Base-by-base conservation (phyloP, 2,329 filamentous ascomycete genomes). In the Alternaria burnsii region DNA sequence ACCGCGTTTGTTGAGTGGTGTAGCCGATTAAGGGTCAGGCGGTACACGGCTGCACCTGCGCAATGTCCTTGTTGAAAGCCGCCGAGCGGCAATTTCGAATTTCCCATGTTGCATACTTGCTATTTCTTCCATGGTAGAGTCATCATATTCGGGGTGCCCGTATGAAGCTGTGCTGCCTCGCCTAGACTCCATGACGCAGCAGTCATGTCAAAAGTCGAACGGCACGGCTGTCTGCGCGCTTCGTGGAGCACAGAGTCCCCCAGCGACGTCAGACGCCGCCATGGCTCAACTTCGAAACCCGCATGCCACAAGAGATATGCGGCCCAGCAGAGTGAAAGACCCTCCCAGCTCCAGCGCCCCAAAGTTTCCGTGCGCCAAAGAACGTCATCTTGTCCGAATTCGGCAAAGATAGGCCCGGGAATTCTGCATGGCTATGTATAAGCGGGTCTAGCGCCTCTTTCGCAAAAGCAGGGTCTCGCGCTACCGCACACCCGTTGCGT, bases 321-420 rank as follows among this genome's bases (percentile, higher is more conserved):
- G 53, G 53, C 59, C 66, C 66, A 69, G 51, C 53, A 50, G 58
- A 40, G 58, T 58, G 63, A 58, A 65, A 63, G 52, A 51, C 20
- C 52, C 55, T 63, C 62, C 44, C 47, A 43, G 50, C 32, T 56
- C 40, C 46, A 52, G 30, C 42, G 40, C 34, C 38, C 30, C 52
- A 57, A 24, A 52, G 46, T 34, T 60, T 46, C 61, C 55, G 56
- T 63, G 61, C 56, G 58, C 61, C 61, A 38, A 30, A 18, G 7
- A 41, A 60, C 68, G 68, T 71, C 68, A 71, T 71, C 55, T 34
- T 48, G 30, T 28, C 59, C 50, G 16, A 32, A 48, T 58, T 3
- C 32, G 46, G 63, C 10, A 50, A 50, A 24, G 63, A 66, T 66
- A 58, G 38, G n/a, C 56, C 50, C 42, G 34, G n/a, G 4, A 12